These are phyloP conservation scores for Dionaea muscipula DNA, from an alignment of 179 eudicot genomes.

Conservation along the genomic window DNA sequence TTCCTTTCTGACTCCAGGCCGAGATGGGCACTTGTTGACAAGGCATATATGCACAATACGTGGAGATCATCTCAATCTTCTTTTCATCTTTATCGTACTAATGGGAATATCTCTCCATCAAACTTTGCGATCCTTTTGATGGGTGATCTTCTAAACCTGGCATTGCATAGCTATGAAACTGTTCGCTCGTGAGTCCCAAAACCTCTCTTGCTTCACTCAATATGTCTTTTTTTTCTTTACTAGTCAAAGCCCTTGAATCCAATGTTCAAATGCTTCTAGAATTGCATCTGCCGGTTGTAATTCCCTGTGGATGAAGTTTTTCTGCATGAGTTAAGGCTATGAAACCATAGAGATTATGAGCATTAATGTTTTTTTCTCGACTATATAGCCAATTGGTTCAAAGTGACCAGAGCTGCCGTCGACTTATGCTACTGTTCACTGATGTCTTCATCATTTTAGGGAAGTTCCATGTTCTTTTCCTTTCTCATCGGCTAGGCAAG, in stretches of 20 bases:
- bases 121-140: constrained; percentile 45
- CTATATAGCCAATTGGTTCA: too few species aligned
- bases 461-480: too few species aligned
- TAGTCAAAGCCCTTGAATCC: neutral
- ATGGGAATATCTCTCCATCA: constrained; percentile 53
- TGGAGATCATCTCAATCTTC: constrained; percentile 97
- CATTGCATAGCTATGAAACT: constrained; percentile 83
- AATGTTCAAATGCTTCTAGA: neutral
- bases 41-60: constrained; percentile 84
- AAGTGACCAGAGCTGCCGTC: too few species aligned
- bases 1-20: constrained; percentile 43
- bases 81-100: constrained; percentile 74
- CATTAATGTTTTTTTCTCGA: too few species aligned
- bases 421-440: too few species aligned
- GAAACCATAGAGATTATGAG: too few species aligned
- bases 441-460: too few species aligned
- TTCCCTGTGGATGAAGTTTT: neutral
- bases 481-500: too few species aligned
- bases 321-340: too few species aligned
- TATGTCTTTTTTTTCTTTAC: neutral
- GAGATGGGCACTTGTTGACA: constrained; percentile 87
- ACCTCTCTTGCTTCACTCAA: neutral
- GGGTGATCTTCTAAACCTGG: constrained; percentile 76
- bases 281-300: neutral
- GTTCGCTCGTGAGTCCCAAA: constrained; percentile 68